phyloP scores from a whole-genome alignment of 768 basidiomycete genomes.

The Tephrocybe sp. region DNA sequence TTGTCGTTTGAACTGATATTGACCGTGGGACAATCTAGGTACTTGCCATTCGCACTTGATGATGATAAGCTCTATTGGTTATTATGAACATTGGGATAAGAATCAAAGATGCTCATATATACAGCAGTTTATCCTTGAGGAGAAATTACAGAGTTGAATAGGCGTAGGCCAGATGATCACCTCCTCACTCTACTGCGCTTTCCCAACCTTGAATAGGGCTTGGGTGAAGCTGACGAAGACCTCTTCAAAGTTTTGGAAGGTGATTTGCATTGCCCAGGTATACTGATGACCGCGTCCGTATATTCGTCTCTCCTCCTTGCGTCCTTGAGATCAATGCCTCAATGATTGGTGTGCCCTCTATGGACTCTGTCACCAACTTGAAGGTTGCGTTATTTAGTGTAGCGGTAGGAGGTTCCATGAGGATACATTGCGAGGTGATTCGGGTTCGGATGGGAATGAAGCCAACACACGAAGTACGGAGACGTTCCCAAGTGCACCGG shows the following conservation, averaged over 20 bases:
- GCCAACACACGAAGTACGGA: neutral
- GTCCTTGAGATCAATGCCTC: neutral
- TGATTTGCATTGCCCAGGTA: too few species aligned
- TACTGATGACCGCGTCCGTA: neutral
- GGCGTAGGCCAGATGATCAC: too few species aligned
- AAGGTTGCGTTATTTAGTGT: neutral
- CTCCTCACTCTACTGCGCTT: neutral
- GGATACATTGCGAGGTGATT: neutral
- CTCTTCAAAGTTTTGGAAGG: neutral
- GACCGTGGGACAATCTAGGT: slow-evolving; percentile 5
- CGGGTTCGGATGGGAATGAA: neutral
- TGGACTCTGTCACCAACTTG: neutral
- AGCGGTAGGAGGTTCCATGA: neutral
- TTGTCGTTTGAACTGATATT: neutral
- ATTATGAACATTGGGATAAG: too few species aligned
- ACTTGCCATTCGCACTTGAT: too few species aligned
- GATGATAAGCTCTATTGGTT: too few species aligned
- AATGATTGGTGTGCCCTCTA: neutral
- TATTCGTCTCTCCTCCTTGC: neutral
- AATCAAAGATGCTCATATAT: too few species aligned
- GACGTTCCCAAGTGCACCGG: neutral
- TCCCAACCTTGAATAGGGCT: neutral
- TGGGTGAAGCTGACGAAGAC: neutral
- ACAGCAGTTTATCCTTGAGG: too few species aligned
- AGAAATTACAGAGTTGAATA: too few species aligned